These are phyloP conservation scores for Suhomyces vadensis DNA, from an alignment of 805 yeast species.

Conservation along the genomic window DNA sequence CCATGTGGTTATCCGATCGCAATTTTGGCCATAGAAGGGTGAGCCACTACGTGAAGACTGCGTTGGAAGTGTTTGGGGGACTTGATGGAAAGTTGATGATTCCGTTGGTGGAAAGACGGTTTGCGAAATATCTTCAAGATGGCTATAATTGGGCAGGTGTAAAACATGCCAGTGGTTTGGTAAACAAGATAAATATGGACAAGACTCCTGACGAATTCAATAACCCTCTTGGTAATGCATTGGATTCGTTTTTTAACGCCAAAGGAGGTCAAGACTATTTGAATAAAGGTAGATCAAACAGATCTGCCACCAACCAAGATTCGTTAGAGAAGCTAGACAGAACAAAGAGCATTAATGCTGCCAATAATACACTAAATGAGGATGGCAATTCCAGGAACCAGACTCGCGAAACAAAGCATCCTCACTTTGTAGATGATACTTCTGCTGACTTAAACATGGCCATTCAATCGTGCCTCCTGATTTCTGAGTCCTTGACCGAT, in stretches of 20 bases:
- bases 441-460: slow-evolving; percentile 22
- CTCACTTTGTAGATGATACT: not conserved
- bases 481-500: slow-evolving; percentile 47
- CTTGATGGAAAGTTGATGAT: slow-evolving; percentile 28
- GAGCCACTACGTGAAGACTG: slow-evolving; percentile 34
- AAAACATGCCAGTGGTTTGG: not conserved
- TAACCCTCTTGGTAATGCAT: not conserved
- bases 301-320: too few relatives aligned
- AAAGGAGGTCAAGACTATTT: not conserved
- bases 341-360: too few relatives aligned
- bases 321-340: too few relatives aligned
- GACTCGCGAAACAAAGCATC: not conserved
- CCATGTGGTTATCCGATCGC: slow-evolving; percentile 33
- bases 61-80: slow-evolving; percentile 34
- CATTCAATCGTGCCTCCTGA: slow-evolving; percentile 47
- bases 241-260: not conserved
- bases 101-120: slow-evolving; percentile 25
- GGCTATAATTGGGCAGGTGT: slow-evolving; percentile 35
- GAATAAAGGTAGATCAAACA: not conserved
- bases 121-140: slow-evolving; percentile 26
- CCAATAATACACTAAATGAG: too few relatives aligned
- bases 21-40: slow-evolving; percentile 33
- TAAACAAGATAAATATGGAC: not conserved
- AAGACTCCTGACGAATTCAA: not conserved
- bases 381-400: not conserved